phyloP scores from a whole-genome alignment of 768 basidiomycete species.

The Boletus pseudopeckii region DNA sequence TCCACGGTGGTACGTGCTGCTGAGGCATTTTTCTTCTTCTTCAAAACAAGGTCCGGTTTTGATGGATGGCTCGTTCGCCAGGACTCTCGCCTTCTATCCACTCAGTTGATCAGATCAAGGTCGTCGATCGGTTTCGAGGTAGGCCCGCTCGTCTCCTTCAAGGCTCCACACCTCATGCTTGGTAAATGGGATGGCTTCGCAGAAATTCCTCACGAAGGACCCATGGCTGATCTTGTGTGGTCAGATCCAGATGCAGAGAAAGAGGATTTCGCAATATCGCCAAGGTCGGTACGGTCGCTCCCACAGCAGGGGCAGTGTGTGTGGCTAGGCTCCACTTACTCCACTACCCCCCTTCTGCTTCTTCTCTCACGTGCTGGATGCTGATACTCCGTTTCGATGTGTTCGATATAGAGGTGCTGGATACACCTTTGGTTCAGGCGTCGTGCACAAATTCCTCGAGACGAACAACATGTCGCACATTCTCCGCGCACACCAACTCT shows the following conservation, averaged over 20 bases:
- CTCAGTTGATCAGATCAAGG: conserved; percentile 99
- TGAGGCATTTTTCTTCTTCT: neutral
- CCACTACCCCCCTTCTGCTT: conserved; percentile 9
- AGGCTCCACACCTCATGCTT: conserved; percentile 23
- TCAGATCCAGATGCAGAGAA: conserved; percentile 99
- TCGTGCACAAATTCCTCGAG: conserved; percentile 96
- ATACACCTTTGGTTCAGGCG: conserved; percentile 97
- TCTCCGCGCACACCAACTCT: conserved; percentile 95
- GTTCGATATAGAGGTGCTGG: conserved; percentile 75
- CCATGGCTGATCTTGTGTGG: conserved; percentile 99
- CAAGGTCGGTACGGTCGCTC: conserved; percentile 57
- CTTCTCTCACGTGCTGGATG: conserved; percentile 5
- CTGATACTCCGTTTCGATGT: conserved; percentile 5
- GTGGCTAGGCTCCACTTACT: conserved; percentile 8
- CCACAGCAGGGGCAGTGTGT: conserved; percentile 5
- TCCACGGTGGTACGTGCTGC: conserved; percentile 78
- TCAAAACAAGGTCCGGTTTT: neutral
- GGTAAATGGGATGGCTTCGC: conserved; percentile 10
- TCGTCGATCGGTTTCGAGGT: conserved; percentile 98
- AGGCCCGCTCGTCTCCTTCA: conserved; percentile 20
- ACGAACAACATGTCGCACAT: conserved; percentile 97
- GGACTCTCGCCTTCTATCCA: conserved; percentile 97
- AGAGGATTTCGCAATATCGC: conserved; percentile 98
- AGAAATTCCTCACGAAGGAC: conserved; percentile 99
- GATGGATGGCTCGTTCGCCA: conserved; percentile 30